Percentiles rank a stretch among this genome's conserved stretches.
Conservation (phyloP, 345 rosid species). For the Dimocarpus longan region DNA sequence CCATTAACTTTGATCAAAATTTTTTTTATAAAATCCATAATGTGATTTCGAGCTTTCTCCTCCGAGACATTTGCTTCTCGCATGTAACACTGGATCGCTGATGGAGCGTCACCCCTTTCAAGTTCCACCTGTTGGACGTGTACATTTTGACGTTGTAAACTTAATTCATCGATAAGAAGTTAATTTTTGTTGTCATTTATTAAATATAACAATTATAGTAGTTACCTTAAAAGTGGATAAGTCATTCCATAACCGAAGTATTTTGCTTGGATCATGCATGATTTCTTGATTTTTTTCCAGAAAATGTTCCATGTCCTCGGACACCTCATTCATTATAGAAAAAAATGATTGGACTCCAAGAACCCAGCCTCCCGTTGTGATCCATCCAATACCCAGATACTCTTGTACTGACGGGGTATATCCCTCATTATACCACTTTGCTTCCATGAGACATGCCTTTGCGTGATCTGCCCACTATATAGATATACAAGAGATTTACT, state of each 20-base stretch:
- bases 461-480: conserved; percentile 56
- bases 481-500: not conserved
- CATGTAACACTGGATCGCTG: no score
- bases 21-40: conserved; percentile 26
- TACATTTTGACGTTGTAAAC: no score
- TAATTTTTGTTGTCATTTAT: no score
- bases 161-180: no score
- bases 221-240: conserved; percentile 46
- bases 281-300: conserved; percentile 22
- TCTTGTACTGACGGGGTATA: conserved; percentile 41
- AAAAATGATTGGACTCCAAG: conserved; percentile 36
- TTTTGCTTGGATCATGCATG: conserved; percentile 29
- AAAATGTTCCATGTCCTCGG: conserved; percentile 12
- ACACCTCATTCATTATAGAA: conserved; percentile 11
- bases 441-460: conserved; percentile 45
- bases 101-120: no score
- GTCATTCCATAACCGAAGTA: conserved; percentile 55
- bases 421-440: conserved; percentile 43
- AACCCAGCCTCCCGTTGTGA: conserved; percentile 41
- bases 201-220: not conserved
- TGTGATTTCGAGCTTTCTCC: conserved; percentile 34
- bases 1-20: conserved; percentile 46
- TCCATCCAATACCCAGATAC: conserved; percentile 45
- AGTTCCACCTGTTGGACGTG: no score
- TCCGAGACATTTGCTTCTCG: conserved; percentile 41